Percentiles rank a stretch among this genome's conserved stretches.
phyloP scores from a whole-genome alignment of 371 early-diverging fungal genomes.

The Fennellomyces sp. region DNA sequence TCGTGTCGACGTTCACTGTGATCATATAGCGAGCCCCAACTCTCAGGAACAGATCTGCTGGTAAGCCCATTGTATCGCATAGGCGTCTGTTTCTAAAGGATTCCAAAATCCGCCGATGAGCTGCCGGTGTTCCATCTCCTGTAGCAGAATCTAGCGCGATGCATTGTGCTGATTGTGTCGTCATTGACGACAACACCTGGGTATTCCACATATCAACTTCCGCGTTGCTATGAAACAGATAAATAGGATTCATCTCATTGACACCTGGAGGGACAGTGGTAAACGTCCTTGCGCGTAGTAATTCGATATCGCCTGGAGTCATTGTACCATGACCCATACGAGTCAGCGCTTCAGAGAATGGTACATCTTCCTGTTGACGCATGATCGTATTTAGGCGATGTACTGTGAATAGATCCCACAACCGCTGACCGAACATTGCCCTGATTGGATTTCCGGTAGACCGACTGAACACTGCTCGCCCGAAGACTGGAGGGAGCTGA shows the following conservation, averaged over 20 bases:
- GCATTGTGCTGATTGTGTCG: not conserved
- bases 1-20: not conserved
- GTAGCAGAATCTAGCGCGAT: not conserved
- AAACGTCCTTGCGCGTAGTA: not conserved
- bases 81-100: not conserved
- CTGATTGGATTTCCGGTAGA: not conserved
- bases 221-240: not conserved
- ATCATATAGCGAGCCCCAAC: not conserved
- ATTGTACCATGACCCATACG: slow-evolving; percentile 7
- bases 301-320: slow-evolving; percentile 1
- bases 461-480: not conserved
- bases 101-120: not conserved
- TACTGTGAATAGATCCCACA: slow-evolving; percentile 7
- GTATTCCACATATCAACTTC: not conserved
- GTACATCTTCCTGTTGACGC: slow-evolving; percentile 11
- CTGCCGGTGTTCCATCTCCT: not conserved
- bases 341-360: slow-evolving; percentile 6
- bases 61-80: not conserved
- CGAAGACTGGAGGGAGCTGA: slow-evolving; percentile 11
- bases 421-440: not conserved
- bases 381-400: slow-evolving; percentile 6
- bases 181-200: not conserved
- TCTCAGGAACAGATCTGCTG: not conserved
- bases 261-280: not conserved
- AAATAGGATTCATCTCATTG: not conserved